Evolutionary conservation across 176 grass and related monocot genomes (phyloP).

Genomic region (Musa troglodytarum): DNA sequence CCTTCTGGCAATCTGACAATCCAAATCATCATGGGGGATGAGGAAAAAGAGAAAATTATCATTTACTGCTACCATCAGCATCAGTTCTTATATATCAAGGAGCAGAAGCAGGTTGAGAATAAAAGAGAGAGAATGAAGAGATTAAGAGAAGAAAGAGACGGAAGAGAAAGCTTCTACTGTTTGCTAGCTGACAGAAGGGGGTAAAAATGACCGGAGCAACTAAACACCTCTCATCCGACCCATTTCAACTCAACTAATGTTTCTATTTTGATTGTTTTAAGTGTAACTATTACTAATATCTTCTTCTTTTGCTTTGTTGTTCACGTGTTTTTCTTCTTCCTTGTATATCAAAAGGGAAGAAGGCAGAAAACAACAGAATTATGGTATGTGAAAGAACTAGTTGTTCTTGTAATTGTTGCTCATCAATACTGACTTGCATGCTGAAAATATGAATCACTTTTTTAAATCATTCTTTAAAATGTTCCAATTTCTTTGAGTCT

Average conservation of each 20-base stretch:
- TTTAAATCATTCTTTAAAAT: no score
- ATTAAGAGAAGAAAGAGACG: not conserved
- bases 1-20: constrained; percentile 48
- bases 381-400: not conserved
- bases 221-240: no score
- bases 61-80: not conserved
- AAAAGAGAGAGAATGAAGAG: not conserved
- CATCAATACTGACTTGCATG: no score
- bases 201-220: no score
- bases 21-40: constrained; percentile 51
- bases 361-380: not conserved
- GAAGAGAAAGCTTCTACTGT: not conserved
- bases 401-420: no score
- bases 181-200: not conserved
- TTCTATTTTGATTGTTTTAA: constrained; percentile 5
- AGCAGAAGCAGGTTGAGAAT: not conserved
- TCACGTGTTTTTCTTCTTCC: not conserved
- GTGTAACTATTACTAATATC: constrained; percentile 2
- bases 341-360: not conserved
- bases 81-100: not conserved
- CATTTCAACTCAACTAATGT: no score
- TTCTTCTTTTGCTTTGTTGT: constrained; percentile 16
- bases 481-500: no score
- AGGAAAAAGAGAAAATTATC: constrained; percentile 12
- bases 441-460: no score